Evolutionary conservation across 352 stramenopile genomes (phyloP).

Genomic region (Pythium folliculosum): DNA sequence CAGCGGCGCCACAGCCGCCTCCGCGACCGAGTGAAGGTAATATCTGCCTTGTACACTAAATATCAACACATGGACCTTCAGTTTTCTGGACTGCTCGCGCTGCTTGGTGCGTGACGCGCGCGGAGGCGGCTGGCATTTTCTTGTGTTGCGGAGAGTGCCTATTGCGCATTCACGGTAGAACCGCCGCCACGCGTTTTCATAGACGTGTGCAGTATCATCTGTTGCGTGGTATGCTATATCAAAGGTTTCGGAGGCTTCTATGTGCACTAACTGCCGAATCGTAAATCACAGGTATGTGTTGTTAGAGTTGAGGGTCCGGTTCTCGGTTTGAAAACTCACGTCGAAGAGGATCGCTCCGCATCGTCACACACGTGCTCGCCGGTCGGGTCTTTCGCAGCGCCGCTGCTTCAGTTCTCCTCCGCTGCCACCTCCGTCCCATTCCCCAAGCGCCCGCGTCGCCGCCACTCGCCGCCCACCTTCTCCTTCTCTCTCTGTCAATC

Average conservation of each 20-base stretch:
- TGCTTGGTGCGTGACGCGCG: background rate
- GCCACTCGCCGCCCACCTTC: background rate
- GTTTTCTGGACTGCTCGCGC: background rate
- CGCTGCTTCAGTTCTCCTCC: slow-evolving; percentile 11
- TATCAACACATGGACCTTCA: too few relatives aligned
- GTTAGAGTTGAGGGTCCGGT: slow-evolving; percentile 5
- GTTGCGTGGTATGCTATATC: background rate
- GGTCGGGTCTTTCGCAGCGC: background rate
- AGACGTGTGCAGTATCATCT: background rate
- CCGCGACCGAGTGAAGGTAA: background rate
- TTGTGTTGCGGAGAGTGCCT: slow-evolving; percentile 16
- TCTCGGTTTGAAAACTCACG: slow-evolving; percentile 7
- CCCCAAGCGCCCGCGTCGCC: slow-evolving; percentile 13
- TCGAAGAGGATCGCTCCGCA: background rate
- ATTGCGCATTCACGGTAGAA: slow-evolving; percentile 30
- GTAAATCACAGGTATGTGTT: slow-evolving; percentile 3
- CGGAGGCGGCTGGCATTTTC: slow-evolving; percentile 25
- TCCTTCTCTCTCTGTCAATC: background rate
- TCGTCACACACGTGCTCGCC: slow-evolving; percentile 20
- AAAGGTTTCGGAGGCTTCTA: too few relatives aligned
- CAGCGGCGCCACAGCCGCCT: background rate
- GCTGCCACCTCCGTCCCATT: slow-evolving; percentile 17
- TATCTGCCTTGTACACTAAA: too few relatives aligned
- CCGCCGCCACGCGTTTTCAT: slow-evolving; percentile 5
- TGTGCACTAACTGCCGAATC: too few relatives aligned